Evolutionary conservation across 1,139 yeast genomes (phyloP).

Genomic region (Spathaspora sp.): DNA sequence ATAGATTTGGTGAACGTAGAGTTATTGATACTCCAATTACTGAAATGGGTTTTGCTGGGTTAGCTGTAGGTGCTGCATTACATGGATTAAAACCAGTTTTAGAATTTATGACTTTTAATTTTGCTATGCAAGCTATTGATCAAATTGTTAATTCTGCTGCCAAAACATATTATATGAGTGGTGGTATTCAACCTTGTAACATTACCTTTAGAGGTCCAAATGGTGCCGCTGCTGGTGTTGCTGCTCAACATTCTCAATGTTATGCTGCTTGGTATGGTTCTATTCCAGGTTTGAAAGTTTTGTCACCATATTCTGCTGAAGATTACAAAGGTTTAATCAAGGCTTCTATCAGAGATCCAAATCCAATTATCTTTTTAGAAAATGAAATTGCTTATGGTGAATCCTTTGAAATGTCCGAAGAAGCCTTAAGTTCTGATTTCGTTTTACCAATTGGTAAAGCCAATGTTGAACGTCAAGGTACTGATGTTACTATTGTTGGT

Average conservation of each 20-base stretch:
- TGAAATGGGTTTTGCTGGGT: conserved; percentile 98
- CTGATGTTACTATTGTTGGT: conserved; percentile 84
- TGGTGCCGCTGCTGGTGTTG: conserved; percentile 99
- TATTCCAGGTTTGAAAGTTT: conserved; percentile 95
- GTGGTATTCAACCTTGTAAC: conserved; percentile 97
- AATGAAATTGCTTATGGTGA: conserved; percentile 95
- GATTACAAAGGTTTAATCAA: conserved; percentile 95
- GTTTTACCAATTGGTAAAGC: conserved; percentile 94
- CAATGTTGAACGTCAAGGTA: conserved; percentile 89
- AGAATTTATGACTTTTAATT: conserved; percentile 98
- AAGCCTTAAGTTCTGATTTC: conserved; percentile 83
- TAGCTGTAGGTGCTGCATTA: conserved; percentile 96
- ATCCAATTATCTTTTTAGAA: conserved; percentile 94
- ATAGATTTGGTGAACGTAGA: conserved; percentile 96
- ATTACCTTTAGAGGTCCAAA: conserved; percentile 98
- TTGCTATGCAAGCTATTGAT: conserved; percentile 99
- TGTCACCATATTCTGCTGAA: conserved; percentile 93
- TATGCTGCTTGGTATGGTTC: conserved; percentile 98
- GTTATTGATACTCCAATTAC: conserved; percentile 98
- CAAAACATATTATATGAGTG: conserved; percentile 97
- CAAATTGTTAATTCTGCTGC: conserved; percentile 98
- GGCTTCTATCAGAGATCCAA: conserved; percentile 97
- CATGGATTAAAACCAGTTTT: conserved; percentile 96
- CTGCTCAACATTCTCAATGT: conserved; percentile 98
- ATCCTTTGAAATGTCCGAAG: conserved; percentile 85